phyloP scores from a whole-genome alignment of 306 rosid genomes.

The Sechiopsis laciniata region DNA sequence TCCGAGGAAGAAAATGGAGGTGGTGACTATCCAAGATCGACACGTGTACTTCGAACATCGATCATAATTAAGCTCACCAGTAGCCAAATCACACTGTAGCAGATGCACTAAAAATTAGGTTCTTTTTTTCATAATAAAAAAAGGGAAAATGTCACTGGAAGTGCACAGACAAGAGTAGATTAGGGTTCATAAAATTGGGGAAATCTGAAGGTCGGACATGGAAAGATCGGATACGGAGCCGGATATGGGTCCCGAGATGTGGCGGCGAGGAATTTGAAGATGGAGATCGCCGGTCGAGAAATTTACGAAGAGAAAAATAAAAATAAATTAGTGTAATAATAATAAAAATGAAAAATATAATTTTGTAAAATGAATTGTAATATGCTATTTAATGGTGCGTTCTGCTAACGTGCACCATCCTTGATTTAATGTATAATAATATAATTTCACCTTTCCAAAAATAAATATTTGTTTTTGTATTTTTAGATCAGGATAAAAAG shows the following conservation, averaged over 20 bases:
- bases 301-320: slow-evolving; percentile 14
- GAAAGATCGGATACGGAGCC: slow-evolving; percentile 27
- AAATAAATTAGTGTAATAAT: slow-evolving; percentile 13
- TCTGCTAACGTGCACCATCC: slow-evolving; percentile 19
- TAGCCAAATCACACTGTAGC: slow-evolving; percentile 23
- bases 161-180: neutral
- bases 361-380: slow-evolving; percentile 21
- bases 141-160: slow-evolving; percentile 23
- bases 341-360: slow-evolving; percentile 23
- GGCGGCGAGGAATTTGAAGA: slow-evolving; percentile 44
- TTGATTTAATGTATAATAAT: slow-evolving; percentile 18
- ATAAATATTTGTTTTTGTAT: neutral
- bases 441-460: slow-evolving; percentile 12
- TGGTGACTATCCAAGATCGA: slow-evolving; percentile 73
- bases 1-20: slow-evolving; percentile 40
- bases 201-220: slow-evolving; percentile 10
- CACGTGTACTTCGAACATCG: slow-evolving; percentile 60
- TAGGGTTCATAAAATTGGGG: slow-evolving; percentile 17
- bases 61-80: slow-evolving; percentile 48
- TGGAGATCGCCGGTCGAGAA: slow-evolving; percentile 45
- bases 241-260: slow-evolving; percentile 28
- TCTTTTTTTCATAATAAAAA: neutral
- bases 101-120: slow-evolving; percentile 17
- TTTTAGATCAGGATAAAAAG: neutral
- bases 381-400: slow-evolving; percentile 26